Conservation (phyloP, 176 grass and related monocot genomes). For the Elaeis guineensis region DNA sequence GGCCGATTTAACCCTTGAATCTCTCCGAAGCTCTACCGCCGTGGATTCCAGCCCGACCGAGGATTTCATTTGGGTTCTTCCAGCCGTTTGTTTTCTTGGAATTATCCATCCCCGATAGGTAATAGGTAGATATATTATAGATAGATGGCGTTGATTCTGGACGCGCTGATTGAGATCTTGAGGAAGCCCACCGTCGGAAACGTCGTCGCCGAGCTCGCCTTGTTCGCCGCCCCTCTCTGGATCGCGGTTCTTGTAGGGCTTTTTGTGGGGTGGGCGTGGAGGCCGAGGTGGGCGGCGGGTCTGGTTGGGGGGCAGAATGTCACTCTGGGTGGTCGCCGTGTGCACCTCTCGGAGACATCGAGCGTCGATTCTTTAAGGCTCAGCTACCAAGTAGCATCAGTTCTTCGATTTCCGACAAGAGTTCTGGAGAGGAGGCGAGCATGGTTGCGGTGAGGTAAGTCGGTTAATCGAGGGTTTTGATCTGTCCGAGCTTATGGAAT, state of each 20-base stretch:
- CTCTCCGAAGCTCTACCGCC: too few species aligned
- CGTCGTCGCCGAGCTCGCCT: constrained; percentile 50
- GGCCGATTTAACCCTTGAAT: too few species aligned
- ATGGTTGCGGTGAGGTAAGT: constrained; percentile 25
- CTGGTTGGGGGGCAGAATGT: constrained; percentile 27
- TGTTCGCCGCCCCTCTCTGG: constrained; percentile 75
- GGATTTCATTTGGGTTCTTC: too few species aligned
- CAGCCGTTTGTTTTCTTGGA: too few species aligned
- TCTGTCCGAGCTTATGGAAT: constrained; percentile 14
- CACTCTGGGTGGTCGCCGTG: neutral
- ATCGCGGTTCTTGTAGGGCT: constrained; percentile 65
- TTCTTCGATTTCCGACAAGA: neutral
- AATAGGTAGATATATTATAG: too few species aligned
- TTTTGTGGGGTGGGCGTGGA: constrained; percentile 88
- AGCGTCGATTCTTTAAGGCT: constrained; percentile 33
- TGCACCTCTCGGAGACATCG: constrained; percentile 7
- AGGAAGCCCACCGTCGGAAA: constrained; percentile 45
- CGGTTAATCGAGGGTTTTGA: constrained; percentile 17
- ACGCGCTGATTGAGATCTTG: constrained; percentile 54
- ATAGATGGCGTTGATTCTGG: constrained; percentile 59
- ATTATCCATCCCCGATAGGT: too few species aligned
- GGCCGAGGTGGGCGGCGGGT: constrained; percentile 61
- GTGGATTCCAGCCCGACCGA: too few species aligned
- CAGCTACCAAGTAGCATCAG: constrained; percentile 25
- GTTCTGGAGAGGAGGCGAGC: neutral